Base-by-base conservation (phyloP, 257 asterid species). In the Lycium ferocissimum region DNA sequence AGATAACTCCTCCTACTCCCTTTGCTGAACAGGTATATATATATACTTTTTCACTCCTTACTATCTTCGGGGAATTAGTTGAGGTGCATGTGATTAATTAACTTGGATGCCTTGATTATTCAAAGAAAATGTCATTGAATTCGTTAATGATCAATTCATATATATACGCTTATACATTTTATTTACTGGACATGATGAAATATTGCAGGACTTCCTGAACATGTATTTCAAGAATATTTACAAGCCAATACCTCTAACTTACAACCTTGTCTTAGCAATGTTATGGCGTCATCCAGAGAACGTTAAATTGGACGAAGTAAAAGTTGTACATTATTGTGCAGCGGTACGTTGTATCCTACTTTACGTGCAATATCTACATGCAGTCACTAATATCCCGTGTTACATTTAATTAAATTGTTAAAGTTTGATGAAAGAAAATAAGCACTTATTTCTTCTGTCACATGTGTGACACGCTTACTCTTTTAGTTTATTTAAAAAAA, bases 241-340 rank as follows among this genome's bases (percentile, higher is more conserved):
- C 73, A 84, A 76, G 14, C 83, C 83, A 17, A 66, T 84, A 45
- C 87, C 81, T 11, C 72, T 63, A 12, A 61, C 22, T 38, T 85
- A 79, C 80, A 79, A 85, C 14, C 83, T 85, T 38, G 84, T 84
- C 6, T 8, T 84, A n/a, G 83, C 87, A 1, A 79, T 78, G 87
- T 57, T 84, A 17, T 79, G 84, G 84, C 69, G 83, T 7, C 86
- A 84, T 9, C 86, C 84, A 11, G 86, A 78, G 49, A 65, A 65
- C 8, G 59, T 84, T 63, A 40, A 63, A 2, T 79, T 78, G 9
- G 84, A 78, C 6, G 83, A 84, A 33, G 84, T 65, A 11, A 84
- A 84, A 63, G 87, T 84, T 65, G 84, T 84, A 6, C 84, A 84
- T 43, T 84, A 84, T 49, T 84, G 87, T 51, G 80, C 84, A 47